These are phyloP conservation scores for Diddensiella santjacobensis DNA, from an alignment of 805 yeast species.

Conservation along the genomic window DNA sequence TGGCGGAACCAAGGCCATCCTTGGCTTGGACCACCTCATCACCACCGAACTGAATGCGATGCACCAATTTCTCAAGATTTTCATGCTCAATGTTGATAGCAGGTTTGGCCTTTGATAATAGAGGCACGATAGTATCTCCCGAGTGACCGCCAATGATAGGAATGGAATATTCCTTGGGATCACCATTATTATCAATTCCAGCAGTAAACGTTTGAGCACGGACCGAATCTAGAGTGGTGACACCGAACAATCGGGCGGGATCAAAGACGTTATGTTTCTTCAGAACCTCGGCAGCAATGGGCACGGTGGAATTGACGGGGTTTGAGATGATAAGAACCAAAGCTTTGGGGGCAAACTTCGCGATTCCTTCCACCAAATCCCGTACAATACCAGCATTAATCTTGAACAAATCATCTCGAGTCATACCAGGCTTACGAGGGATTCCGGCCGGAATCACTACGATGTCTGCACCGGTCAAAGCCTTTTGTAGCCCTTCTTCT, in stretches of 20 bases:
- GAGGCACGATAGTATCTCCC: constrained; percentile 90
- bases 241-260: constrained; percentile 76
- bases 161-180: constrained; percentile 49
- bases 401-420: constrained; percentile 82
- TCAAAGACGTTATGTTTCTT: constrained; percentile 63
- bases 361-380: constrained; percentile 70
- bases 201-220: constrained; percentile 80
- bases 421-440: constrained; percentile 94
- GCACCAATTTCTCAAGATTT: constrained; percentile 54
- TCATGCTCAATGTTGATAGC: constrained; percentile 36
- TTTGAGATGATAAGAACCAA: constrained; percentile 80
- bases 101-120: constrained; percentile 48
- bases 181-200: constrained; percentile 42
- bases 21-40: constrained; percentile 96
- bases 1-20: constrained; percentile 92
- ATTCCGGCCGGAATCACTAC: constrained; percentile 90
- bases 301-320: constrained; percentile 92
- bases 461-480: constrained; percentile 76
- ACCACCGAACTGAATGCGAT: constrained; percentile 94
- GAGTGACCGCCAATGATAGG: constrained; percentile 94
- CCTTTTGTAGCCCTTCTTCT: constrained; percentile 60
- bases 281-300: constrained; percentile 79
- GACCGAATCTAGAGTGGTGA: constrained; percentile 82
- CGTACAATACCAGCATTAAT: constrained; percentile 79
- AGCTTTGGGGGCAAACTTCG: constrained; percentile 66